Percentiles rank a stretch among this genome's conserved stretches.
phyloP scores from a whole-genome alignment of 768 basidiomycete species.

The Dioszegia crocea region DNA sequence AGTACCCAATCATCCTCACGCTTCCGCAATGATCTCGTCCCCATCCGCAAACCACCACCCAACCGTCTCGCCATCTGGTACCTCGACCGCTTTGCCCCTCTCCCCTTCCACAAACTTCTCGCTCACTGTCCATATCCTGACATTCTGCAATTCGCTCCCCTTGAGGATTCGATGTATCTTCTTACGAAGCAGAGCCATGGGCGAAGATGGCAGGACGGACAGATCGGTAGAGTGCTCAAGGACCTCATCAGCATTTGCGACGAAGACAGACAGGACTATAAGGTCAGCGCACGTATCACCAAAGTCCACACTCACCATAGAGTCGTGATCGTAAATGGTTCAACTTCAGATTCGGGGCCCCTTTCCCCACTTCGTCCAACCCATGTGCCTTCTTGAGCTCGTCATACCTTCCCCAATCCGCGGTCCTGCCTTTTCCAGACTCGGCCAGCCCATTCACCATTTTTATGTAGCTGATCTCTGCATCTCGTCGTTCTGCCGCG shows the following conservation, averaged over 20 bases:
- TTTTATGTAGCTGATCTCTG: constrained; percentile 31
- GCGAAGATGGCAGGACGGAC: constrained; percentile 8
- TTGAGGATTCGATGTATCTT: background rate
- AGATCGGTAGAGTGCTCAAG: background rate
- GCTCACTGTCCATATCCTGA: constrained; percentile 8
- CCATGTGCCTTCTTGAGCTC: constrained; percentile 23
- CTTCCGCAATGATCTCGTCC: constrained; percentile 24
- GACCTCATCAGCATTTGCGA: background rate
- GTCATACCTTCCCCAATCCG: constrained; percentile 24
- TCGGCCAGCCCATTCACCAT: constrained; percentile 1
- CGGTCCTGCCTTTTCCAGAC: background rate
- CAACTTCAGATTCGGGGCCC: background rate
- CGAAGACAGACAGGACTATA: background rate
- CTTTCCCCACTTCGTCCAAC: background rate
- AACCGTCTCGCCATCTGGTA: constrained; percentile 13
- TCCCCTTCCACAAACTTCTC: constrained; percentile 7
- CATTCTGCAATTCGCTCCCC: background rate
- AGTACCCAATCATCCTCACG: too few relatives aligned
- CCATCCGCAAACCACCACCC: constrained; percentile 29
- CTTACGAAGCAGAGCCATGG: constrained; percentile 3
- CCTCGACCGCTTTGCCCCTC: constrained; percentile 6
- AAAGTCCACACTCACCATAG: constrained; percentile 30
- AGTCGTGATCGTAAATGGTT: constrained; percentile 28
- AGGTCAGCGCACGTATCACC: background rate
- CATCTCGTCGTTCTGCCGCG: constrained; percentile 32